Base-by-base conservation (phyloP, 257 asterid species). In the Pogostemon cablin region DNA sequence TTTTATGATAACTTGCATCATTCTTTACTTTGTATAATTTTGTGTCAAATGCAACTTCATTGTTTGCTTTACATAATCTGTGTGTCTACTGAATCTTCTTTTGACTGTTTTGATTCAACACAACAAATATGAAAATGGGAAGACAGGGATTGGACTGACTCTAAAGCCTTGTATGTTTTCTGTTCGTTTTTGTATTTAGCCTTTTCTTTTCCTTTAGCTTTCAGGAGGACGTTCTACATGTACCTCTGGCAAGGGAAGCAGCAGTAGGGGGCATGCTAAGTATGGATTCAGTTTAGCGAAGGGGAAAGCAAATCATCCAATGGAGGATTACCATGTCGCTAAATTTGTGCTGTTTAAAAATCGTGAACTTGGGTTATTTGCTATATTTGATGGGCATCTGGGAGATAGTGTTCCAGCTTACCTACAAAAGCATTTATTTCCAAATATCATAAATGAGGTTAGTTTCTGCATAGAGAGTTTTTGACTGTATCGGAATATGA, bases 321-420 rank as follows among this genome's bases (percentile, higher is more conserved):
- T 91, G 96, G 97, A 91, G 82, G 97, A 91, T 81, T 89, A 78
- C 86, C 95, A 89, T 69, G 95, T 91, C 0, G 96, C 96, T 3
- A 83, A 83, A 62, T 86, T 91, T 71, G 84, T 81, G 37, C 86
- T 83, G 77, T 41, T 72, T 44, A 75, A 82, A 10, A 86, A 86
- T 11, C 90, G 47, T 34, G 97, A 91, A 73, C 86, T 93, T 8
- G 97, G 97, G 9, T 81, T 93, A 11, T 93, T 93, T 79, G 98
- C 96, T 58, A 87, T 93, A 71, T 93, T 72, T 50, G 97, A 91
- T 61, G 98, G 98, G 35, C 98, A 93, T 78, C 77, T 93, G 61
- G 97, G 98, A 54, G 96, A 91, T 68, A 82, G 75, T 9, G 97
- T 93, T 57, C 99, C 99, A 40, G 91, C 96, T 47, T 93, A 91